phyloP scores from a whole-genome alignment of 2,329 filamentous ascomycete species.

The Sarocladium brachiariae region DNA sequence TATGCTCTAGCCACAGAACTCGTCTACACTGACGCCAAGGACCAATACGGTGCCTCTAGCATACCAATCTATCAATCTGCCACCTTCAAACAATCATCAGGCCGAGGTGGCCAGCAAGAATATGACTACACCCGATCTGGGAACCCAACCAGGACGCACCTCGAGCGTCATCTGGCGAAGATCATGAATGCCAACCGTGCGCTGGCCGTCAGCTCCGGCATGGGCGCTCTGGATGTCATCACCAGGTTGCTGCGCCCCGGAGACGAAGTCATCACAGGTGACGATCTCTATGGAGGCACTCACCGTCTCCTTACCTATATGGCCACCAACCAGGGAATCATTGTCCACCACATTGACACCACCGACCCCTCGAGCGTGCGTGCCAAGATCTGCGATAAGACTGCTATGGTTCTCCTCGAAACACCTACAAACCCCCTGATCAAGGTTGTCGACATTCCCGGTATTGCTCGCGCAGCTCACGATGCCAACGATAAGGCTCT shows the following conservation, averaged over 20 bases:
- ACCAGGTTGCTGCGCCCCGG: conserved; percentile 83
- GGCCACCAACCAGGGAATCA: conserved; percentile 79
- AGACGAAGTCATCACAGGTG: conserved; percentile 94
- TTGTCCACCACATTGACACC: conserved; percentile 95
- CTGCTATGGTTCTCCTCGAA: conserved; percentile 91
- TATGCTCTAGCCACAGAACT: conserved; percentile 95
- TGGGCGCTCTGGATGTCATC: conserved; percentile 96
- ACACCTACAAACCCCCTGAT: conserved; percentile 97
- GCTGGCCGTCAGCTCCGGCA: conserved; percentile 89
- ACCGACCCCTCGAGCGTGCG: conserved; percentile 68
- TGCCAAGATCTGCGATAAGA: conserved; percentile 67
- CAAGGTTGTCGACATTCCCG: conserved; percentile 89
- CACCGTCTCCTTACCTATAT: conserved; percentile 91
- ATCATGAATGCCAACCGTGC: conserved; percentile 94
- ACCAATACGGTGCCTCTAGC: conserved; percentile 95
- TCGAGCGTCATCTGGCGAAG: conserved; percentile 95
- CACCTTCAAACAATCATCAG: conserved; percentile 91
- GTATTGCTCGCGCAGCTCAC: conserved; percentile 71
- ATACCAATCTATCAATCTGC: conserved; percentile 98
- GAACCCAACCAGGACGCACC: conserved; percentile 91
- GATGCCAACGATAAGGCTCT: conserved; percentile 70
- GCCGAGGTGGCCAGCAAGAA: conserved; percentile 70
- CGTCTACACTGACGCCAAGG: conserved; percentile 90
- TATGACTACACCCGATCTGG: conserved; percentile 99
- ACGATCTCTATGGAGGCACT: conserved; percentile 93